phyloP scores from a whole-genome alignment of 2,329 filamentous ascomycete genomes.

The Penicillium sp. region DNA sequence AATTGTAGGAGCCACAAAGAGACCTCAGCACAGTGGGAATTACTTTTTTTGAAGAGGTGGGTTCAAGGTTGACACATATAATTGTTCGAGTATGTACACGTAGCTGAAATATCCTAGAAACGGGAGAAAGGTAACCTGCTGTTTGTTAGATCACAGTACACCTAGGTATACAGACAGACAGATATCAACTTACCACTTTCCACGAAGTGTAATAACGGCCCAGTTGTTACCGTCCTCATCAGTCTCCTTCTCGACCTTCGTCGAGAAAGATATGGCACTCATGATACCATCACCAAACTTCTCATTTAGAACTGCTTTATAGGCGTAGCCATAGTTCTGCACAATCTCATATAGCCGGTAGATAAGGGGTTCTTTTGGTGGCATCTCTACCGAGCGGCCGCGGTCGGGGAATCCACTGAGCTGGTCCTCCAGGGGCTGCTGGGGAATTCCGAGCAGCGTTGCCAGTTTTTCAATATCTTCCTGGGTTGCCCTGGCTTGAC shows the following conservation, averaged over 20 bases:
- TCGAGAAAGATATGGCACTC: conserved; percentile 90
- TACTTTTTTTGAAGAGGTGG: too few species aligned
- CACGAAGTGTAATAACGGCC: conserved; percentile 80
- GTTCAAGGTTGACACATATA: background rate
- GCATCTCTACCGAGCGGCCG: conserved; percentile 78
- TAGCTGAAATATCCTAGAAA: conserved; percentile 32
- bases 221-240: conserved; percentile 79
- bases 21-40: too few species aligned
- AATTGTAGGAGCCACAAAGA: too few species aligned
- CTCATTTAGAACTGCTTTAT: conserved; percentile 93
- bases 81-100: background rate
- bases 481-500: conserved; percentile 72
- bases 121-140: conserved; percentile 50
- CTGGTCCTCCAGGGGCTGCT: conserved; percentile 60
- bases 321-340: conserved; percentile 95
- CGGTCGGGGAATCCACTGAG: conserved; percentile 77
- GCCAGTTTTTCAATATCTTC: conserved; percentile 72
- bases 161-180: background rate
- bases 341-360: conserved; percentile 93
- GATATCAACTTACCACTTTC: conserved; percentile 69
- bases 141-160: conserved; percentile 11
- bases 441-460: conserved; percentile 62
- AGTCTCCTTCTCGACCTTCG: conserved; percentile 90
- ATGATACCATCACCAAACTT: conserved; percentile 95
- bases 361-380: conserved; percentile 80